Conservation (phyloP, 352 stramenopile species). For the Phytophthora tubulina region DNA sequence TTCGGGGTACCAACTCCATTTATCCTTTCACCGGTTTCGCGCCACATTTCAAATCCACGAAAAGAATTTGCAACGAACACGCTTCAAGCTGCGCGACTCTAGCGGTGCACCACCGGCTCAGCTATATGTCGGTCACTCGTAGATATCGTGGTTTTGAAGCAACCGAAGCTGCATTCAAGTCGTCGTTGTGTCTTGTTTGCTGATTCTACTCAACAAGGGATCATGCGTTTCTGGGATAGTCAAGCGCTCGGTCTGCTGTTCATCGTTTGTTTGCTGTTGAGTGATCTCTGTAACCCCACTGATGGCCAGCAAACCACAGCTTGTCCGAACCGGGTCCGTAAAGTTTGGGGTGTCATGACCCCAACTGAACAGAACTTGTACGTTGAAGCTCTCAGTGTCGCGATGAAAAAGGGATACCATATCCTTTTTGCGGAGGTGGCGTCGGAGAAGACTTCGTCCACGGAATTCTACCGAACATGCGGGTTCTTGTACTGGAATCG, state of each 20-base stretch:
- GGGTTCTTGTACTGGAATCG: conserved; percentile 66
- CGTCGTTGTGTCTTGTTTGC: conserved; percentile 2
- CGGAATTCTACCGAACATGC: conserved; percentile 52
- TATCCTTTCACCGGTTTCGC: conserved; percentile 12
- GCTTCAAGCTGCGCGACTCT: not conserved
- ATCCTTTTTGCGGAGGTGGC: conserved; percentile 50
- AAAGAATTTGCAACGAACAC: conserved; percentile 19
- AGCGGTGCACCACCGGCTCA: not conserved
- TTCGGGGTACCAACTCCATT: conserved; percentile 9
- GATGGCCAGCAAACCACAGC: conserved; percentile 9
- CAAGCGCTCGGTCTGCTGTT: conserved; percentile 15
- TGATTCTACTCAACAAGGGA: not conserved
- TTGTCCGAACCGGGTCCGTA: conserved; percentile 32
- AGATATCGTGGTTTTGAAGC: conserved; percentile 10
- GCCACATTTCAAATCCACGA: conserved; percentile 20
- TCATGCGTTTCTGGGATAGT: conserved; percentile 20
- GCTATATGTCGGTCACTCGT: conserved; percentile 2
- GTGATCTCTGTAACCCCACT: conserved; percentile 3
- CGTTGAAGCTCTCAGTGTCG: conserved; percentile 40
- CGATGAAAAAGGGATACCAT: conserved; percentile 49
- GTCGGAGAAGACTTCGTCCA: conserved; percentile 36
- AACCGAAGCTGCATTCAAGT: conserved; percentile 3
- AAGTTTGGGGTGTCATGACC: conserved; percentile 44
- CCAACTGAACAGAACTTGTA: conserved; percentile 44
- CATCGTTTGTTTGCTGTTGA: conserved; percentile 23